Evolutionary conservation across 164 flowering plant species (phyloP).

Genomic region (Berberis vulgaris): DNA sequence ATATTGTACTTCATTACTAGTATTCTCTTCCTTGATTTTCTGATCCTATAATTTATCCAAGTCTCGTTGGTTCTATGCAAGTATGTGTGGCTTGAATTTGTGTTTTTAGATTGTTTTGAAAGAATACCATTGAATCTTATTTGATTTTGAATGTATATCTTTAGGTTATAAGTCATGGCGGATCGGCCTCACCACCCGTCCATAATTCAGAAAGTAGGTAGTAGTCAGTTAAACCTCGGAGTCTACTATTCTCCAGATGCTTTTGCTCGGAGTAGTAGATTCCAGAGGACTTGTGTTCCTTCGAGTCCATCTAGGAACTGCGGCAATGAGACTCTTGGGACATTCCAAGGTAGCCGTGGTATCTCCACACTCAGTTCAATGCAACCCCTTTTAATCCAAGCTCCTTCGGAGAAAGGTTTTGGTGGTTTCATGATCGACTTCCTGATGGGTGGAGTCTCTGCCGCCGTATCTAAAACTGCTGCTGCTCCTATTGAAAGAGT

Average conservation of each 20-base stretch:
- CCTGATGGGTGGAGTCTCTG: slow-evolving; percentile 7
- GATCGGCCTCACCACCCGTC: not conserved
- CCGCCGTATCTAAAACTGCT: slow-evolving; percentile 6
- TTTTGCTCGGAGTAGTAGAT: not conserved
- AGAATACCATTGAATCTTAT: too few relatives aligned
- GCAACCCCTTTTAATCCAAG: not conserved
- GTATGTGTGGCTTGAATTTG: not conserved
- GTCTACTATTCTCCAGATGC: not conserved
- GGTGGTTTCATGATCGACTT: not conserved
- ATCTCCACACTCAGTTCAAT: not conserved
- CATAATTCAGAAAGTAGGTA: not conserved
- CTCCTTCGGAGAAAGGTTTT: slow-evolving; percentile 5
- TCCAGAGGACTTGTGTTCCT: not conserved
- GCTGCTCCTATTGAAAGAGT: slow-evolving; percentile 8
- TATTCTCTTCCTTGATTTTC: too few relatives aligned
- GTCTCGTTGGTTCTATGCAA: too few relatives aligned
- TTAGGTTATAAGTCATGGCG: not conserved
- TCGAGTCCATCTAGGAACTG: not conserved
- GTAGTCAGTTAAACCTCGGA: not conserved
- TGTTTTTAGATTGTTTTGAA: not conserved
- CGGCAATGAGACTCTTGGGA: not conserved
- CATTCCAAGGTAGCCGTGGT: not conserved
- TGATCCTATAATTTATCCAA: too few relatives aligned
- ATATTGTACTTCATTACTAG: too few relatives aligned
- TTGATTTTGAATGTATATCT: not conserved